Evolutionary conservation across 2,329 filamentous ascomycete species (phyloP), one percentile per base, ranked within the genome.

Genomic region (Chlorencoelia australis): DNA sequence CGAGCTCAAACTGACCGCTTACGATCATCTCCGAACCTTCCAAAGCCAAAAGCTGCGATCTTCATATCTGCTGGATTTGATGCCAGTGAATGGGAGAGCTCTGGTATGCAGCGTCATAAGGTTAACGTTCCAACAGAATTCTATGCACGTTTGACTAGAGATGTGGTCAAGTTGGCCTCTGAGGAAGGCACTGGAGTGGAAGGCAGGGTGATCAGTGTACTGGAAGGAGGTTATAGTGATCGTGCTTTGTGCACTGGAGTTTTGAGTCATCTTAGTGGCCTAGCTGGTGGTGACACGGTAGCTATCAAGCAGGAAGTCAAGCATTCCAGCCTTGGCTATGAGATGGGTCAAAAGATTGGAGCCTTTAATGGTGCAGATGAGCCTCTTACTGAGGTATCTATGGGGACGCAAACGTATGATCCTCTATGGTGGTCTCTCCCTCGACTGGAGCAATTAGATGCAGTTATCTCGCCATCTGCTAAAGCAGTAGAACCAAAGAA

Each of bases 41-140:
- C 77, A 21, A 64, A 65, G 16, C 82, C 87, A 4, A 89, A 81
- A 52, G 84, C 83, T 2, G 89, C 85, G 21, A 87, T 98, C 30
- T 98, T 98, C 62, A 64, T 98, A 33, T 96, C 89, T 30, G 88
- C 91, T 2, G 93, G 91, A 0, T 98, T 98, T 47, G 91, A 98
- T 61, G 91, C 91, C 3, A 95, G 88, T 54, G 87, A 98, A 56
- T 93, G 84, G 78, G 91, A 98, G 58, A 79, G 82, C 13, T 68
- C 73, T 4, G 86, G 85, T 3, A 98, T 98, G 91, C 91, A 98
- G 60, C 74, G 91, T 30, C 91, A 98, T 59, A 81, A 83, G 40
- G 88, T 94, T 52, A 94, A 94, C 53, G 91, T 98, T 2, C 89
- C 91, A 0, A 98, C 89, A 0, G 85, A 89, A 35, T 98, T 98